phyloP scores from a whole-genome alignment of 2,329 filamentous ascomycete species.

The Sporothrix globosa region DNA sequence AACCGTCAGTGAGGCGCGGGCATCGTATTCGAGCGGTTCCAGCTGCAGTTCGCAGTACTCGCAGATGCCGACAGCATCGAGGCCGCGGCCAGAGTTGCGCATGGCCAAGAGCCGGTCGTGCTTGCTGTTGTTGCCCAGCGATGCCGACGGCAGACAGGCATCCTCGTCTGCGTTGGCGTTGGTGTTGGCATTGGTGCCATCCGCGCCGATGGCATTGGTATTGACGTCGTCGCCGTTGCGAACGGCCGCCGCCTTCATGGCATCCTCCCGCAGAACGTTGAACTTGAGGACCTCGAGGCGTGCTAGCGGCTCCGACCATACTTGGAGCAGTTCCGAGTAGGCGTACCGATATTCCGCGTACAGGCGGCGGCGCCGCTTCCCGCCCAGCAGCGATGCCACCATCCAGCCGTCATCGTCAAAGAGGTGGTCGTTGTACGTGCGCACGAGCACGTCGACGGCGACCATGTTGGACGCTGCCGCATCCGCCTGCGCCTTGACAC shows the following conservation, averaged over 20 bases:
- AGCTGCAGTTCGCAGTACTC: slow-evolving; percentile 65
- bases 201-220: neutral
- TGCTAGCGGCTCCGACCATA: slow-evolving; percentile 65
- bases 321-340: slow-evolving; percentile 70
- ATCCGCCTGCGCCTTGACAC: slow-evolving; percentile 22
- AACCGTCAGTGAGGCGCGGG: slow-evolving; percentile 45
- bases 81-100: slow-evolving; percentile 57
- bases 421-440: slow-evolving; percentile 63
- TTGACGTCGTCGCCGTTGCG: neutral
- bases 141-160: slow-evolving; percentile 39
- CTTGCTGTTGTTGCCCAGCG: slow-evolving; percentile 45
- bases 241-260: slow-evolving; percentile 35
- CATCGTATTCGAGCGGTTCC: slow-evolving; percentile 57
- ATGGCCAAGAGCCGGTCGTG: slow-evolving; percentile 57
- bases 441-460: slow-evolving; percentile 56
- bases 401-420: slow-evolving; percentile 72
- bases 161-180: slow-evolving; percentile 36
- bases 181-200: neutral
- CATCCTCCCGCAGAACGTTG: slow-evolving; percentile 61
- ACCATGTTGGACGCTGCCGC: slow-evolving; percentile 47
- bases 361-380: slow-evolving; percentile 48
- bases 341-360: slow-evolving; percentile 65
- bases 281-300: slow-evolving; percentile 71
- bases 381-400: slow-evolving; percentile 60
- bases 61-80: slow-evolving; percentile 67